These are phyloP conservation scores for Neolecta irregularis DNA, from an alignment of 1,139 yeast species.

Conservation along the genomic window DNA sequence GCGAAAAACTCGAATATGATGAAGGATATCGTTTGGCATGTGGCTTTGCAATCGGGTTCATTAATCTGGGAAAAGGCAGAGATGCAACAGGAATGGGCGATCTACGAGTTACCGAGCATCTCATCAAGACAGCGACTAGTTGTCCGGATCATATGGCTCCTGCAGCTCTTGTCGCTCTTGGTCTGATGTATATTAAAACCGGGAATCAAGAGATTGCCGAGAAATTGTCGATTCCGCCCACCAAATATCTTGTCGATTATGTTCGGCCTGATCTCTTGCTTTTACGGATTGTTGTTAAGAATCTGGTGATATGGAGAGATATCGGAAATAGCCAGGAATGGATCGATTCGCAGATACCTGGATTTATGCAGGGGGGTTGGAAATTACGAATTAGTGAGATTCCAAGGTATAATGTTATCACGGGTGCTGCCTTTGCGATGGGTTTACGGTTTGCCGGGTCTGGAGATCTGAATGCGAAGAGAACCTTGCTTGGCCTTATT, in stretches of 20 bases:
- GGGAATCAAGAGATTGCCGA: conserved; percentile 44
- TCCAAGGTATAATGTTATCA: conserved; percentile 49
- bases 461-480: conserved; percentile 39
- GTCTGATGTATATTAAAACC: conserved; percentile 58
- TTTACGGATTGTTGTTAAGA: conserved; percentile 50
- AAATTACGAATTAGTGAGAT: conserved; percentile 42
- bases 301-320: conserved; percentile 64
- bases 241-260: conserved; percentile 50
- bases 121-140: conserved; percentile 48
- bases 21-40: conserved; percentile 83
- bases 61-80: conserved; percentile 69
- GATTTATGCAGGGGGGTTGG: conserved; percentile 15
- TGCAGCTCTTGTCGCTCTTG: conserved; percentile 68
- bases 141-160: conserved; percentile 60
- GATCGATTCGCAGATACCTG: conserved; percentile 32
- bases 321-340: conserved; percentile 42
- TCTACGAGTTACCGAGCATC: no score
- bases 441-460: conserved; percentile 69
- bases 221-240: conserved; percentile 48
- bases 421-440: conserved; percentile 62
- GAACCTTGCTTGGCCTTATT: conserved; percentile 42
- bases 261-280: conserved; percentile 67
- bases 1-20: conserved; percentile 22
- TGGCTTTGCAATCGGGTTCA: conserved; percentile 74
- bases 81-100: conserved; percentile 49